Evolutionary conservation across 148 eudicot genomes (phyloP), one percentile per base, ranked within the genome.

Genomic region (Camellia japonica): DNA sequence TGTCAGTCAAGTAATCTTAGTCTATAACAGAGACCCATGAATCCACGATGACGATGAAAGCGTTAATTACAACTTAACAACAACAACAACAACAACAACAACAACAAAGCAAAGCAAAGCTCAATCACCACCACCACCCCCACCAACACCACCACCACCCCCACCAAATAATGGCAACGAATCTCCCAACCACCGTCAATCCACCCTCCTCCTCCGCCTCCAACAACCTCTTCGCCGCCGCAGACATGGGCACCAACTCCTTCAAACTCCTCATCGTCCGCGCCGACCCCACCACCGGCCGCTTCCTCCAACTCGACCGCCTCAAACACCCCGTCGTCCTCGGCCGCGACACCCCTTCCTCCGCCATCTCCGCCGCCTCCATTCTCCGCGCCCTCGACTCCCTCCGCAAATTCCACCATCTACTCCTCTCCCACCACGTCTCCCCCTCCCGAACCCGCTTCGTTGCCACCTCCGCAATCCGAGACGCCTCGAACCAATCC

Each of bases 191-290:
- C 54, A 42, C 85, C 16, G 72, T 61, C 69, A 15, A 20, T 23
- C 23, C 82, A 77, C 18, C 80, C 63, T 15, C 56, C 76, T 20
- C 82, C 80, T 30, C 80, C 63, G 16, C 56, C 76, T 20, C 5
- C 75, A 71, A 62, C 80, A 73, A 87, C 85, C 90, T 88, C 51
- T 91, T 83, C 72, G 94, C 94, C 47, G 88, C 92, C 81, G 85
- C 89, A 2, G 97, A 93, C 85, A 86, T 93, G 85, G 97, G 93
- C 0, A 90, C 94, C 0, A 91, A 85, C 86, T 82, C 97, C 68
- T 91, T 93, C 87, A 93, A 91, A 58, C 94, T 93, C 71, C 75
- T 85, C 23, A 80, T 93, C 63, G 76, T 86, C 64, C 86, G 79
- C 13, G 80, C 81, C 52, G 87, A 91, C 56, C 86, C 89, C 62